phyloP scores from a whole-genome alignment of 208 protist genomes.

The Eutreptiella sp. region DNA sequence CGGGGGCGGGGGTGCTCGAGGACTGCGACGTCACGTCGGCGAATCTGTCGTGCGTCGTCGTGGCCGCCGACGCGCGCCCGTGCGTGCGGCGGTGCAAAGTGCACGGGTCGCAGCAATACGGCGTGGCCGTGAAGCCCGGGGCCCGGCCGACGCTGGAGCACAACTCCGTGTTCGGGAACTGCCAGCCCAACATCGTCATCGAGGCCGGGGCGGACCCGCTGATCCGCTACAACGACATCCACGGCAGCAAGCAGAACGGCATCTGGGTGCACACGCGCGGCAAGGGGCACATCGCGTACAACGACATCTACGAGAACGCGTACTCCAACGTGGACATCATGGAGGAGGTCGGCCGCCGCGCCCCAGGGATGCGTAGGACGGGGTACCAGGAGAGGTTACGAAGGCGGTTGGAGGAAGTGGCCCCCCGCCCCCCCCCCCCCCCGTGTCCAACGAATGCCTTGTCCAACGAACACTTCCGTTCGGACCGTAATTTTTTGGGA shows the following conservation, averaged over 20 bases:
- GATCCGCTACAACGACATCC: not conserved
- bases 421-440: too few relatives aligned
- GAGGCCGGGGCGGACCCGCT: not conserved
- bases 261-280: constrained; percentile 1
- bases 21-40: constrained; percentile 3
- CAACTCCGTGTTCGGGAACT: not conserved
- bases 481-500: too few relatives aligned
- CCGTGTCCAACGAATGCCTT: too few relatives aligned
- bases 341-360: too few relatives aligned
- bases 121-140: not conserved
- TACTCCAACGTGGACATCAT: constrained; percentile 23
- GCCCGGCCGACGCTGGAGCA: not conserved
- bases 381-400: too few relatives aligned
- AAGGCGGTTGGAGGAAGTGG: too few relatives aligned
- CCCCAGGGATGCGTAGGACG: too few relatives aligned
- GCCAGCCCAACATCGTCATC: constrained; percentile 22
- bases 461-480: too few relatives aligned
- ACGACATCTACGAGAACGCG: constrained; percentile 8
- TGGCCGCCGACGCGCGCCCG: constrained; percentile 1
- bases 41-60: constrained; percentile 16
- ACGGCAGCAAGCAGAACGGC: constrained; percentile 5
- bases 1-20: not conserved
- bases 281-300: not conserved
- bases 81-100: not conserved
- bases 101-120: constrained; percentile 2